Base-by-base conservation (phyloP, 768 basidiomycete genomes). In the Mycena rosella region DNA sequence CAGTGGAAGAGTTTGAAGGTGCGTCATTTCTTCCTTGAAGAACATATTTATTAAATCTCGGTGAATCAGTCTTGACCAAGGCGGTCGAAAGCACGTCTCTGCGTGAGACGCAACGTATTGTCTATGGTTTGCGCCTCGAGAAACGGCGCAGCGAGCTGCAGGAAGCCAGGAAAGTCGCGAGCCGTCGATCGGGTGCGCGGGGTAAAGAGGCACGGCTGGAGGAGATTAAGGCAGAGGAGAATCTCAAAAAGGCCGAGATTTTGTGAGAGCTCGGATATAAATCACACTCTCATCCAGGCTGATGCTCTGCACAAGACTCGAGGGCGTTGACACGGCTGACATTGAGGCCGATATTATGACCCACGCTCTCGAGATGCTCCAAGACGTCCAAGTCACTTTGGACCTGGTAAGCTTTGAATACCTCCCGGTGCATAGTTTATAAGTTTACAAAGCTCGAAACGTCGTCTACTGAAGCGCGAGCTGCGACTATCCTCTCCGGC, bases 181-280 rank as follows among this genome's bases (percentile, higher is more conserved):
- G 77, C 3, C 79, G 86, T 57, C 79, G 88, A 34, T 86, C 85
- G 8, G 89, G 89, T 2, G 82, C 88, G 11, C 78, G 89, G 29
- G 89, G 90, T 0, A 84, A 85, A 47, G 83, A 85, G 18, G 87
- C 89, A 10, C 82, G 89, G 51, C 85, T 86, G 70, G 83, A 83
- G 18, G 79, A 87, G 29, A 78, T 87, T 22, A 78, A 74, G 5
- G 80, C 81, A 0, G 88, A 90, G 72, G 79, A 74, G 11, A 75
- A 77, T 22, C 74, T 87, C 10, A 78, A 73, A 5, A 76, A 75
- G 22, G 73, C 78, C 74, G 49, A 79, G 71, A 66, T 74, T 42
- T 63, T 71, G 72, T 83, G 76, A 72, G 77, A 29, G 64, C 72
- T 18, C 47, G 71, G n/a, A n/a, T n/a, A n/a, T n/a, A n/a, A n/a